A percentile compares a stretch with the other conserved stretches of the same genome.
Evolutionary conservation across 305 asterid genomes (phyloP).

Genomic region (Fraxinus angustifolia): DNA sequence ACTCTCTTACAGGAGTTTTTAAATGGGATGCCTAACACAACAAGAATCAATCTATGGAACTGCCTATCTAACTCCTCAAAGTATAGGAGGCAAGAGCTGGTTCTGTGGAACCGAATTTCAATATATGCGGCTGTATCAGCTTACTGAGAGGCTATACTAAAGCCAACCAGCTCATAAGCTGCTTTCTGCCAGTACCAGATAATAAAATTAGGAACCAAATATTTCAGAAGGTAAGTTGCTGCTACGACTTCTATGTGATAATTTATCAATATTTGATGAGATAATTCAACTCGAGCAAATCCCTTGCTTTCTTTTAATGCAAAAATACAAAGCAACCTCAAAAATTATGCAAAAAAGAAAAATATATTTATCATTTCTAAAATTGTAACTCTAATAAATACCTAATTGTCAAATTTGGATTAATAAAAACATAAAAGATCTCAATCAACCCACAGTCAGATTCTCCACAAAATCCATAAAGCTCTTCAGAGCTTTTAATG

Average conservation of each 20-base stretch:
- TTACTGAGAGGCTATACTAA: slow-evolving; percentile 43
- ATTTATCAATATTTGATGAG: neutral
- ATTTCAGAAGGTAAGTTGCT: neutral
- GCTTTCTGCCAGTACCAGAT: neutral
- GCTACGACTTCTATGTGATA: neutral
- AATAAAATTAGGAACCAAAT: neutral
- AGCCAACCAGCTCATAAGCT: slow-evolving; percentile 47
- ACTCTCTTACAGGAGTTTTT: neutral
- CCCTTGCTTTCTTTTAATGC: neutral
- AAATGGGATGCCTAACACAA: neutral
- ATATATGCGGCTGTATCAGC: slow-evolving; percentile 47
- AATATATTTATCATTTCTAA: neutral
- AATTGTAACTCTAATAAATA: neutral
- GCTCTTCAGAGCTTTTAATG: neutral
- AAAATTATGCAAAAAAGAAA: neutral
- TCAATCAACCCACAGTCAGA: neutral
- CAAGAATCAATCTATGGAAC: neutral
- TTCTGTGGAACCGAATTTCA: slow-evolving; percentile 29
- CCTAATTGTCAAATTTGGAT: neutral
- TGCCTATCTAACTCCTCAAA: neutral
- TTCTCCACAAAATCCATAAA: slow-evolving; percentile 3
- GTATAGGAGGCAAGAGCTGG: slow-evolving; percentile 50
- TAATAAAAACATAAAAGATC: neutral
- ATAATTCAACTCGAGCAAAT: neutral
- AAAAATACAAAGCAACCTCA: neutral